Evolutionary conservation across 306 rosid species (phyloP), one percentile per base, ranked within the genome.

Genomic region (Delonix regia): DNA sequence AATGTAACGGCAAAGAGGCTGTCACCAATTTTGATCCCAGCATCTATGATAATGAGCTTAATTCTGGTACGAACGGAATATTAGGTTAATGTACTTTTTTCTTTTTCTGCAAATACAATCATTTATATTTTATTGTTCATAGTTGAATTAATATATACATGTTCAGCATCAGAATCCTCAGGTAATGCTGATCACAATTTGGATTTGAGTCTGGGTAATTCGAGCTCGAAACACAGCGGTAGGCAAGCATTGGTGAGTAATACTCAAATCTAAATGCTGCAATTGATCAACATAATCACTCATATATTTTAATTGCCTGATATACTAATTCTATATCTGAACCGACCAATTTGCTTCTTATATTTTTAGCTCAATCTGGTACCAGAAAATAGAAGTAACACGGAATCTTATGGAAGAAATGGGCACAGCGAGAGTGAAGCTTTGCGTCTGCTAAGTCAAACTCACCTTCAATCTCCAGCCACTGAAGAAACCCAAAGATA

Each of bases 11-110:
- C 69, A 96, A 93, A 73, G 99, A 96, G 67, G 98, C 99, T 28
- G 99, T 96, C 78, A 96, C 99, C n/a, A 96, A 96, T 83, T 96
- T 96, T 80, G 99, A 96, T 85, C 96, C 99, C 65, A 96, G 91
- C 86, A 91, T 88, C 63, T 96, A 96, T 53, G 92, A 96, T 10
- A 91, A 67, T 4, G 99, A 93, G 84, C 94, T 91, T 12, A 90
- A 96, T 67, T 62, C 91, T 47, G 99, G 99, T 96, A 80, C 42
- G 60, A 7, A 61, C 21, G 44, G 3, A 57, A 25, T 25, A 14
- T 62, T 15, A 30, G 42, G 67, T 56, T 11, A 56, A 24, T 24
- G 67, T 13, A 61, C 42, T 15, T 4, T 24, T 30, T 61, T 3
- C 4, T 18, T 62, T 41, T 28, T 14, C 5, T 4, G n/a, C 25